These are phyloP conservation scores for Cucumis cinereus DNA, from an alignment of 306 rosid genomes.

Conservation along the genomic window DNA sequence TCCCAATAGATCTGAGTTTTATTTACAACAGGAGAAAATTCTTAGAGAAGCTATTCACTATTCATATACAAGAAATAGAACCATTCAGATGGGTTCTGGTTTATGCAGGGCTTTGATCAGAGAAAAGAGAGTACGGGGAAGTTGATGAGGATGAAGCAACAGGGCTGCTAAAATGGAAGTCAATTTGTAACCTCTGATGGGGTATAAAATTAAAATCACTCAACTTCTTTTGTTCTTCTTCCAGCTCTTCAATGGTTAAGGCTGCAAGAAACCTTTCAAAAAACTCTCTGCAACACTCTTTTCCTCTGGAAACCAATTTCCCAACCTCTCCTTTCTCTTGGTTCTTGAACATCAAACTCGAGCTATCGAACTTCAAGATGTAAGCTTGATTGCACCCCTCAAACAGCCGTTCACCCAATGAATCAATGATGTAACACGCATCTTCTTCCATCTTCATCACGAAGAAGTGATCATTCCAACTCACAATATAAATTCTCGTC, in stretches of 20 bases:
- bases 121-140: constrained; percentile 5
- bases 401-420: constrained; percentile 54
- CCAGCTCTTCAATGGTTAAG: constrained; percentile 31
- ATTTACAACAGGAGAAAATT: background rate
- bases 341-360: constrained; percentile 28
- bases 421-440: constrained; percentile 60
- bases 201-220: constrained; percentile 15
- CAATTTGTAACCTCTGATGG: constrained; percentile 54
- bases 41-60: background rate
- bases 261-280: constrained; percentile 62
- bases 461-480: constrained; percentile 90
- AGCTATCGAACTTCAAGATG: constrained; percentile 51
- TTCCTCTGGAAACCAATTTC: constrained; percentile 32
- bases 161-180: constrained; percentile 42
- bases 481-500: constrained; percentile 52
- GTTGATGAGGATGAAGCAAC: constrained; percentile 9
- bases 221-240: constrained; percentile 34
- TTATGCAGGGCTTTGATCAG: background rate
- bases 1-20: background rate
- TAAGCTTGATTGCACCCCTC: constrained; percentile 56
- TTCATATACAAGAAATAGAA: background rate
- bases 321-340: background rate
- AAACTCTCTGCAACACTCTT: constrained; percentile 74
- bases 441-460: constrained; percentile 48
- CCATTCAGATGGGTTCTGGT: background rate